Conservation (phyloP, 768 basidiomycete genomes). For the Mycena latifolia region DNA sequence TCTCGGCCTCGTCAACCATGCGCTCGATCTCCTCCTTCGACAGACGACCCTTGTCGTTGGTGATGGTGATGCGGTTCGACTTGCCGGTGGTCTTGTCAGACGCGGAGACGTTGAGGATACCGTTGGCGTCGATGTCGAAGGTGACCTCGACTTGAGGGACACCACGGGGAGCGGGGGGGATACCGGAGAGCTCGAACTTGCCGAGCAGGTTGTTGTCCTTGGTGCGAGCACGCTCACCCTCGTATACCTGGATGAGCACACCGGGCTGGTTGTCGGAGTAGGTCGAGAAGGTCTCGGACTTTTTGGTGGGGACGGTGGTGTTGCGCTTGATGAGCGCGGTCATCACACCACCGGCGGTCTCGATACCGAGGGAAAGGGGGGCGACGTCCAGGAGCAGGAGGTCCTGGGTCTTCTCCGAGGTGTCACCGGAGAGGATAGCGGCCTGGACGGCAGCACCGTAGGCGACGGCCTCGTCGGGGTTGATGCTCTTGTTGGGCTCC, state of each 20-base stretch:
- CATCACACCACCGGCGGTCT: constrained; percentile 99
- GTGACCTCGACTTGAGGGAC: constrained; percentile 98
- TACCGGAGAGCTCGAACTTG: constrained; percentile 97
- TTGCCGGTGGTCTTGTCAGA: constrained; percentile 98
- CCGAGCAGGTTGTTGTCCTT: constrained; percentile 99
- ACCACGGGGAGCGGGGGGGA: constrained; percentile 97
- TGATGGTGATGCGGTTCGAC: constrained; percentile 93
- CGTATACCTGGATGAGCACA: constrained; percentile 97
- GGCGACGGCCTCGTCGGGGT: constrained; percentile 99
- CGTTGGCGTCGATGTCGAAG: constrained; percentile 98
- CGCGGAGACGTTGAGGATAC: constrained; percentile 96
- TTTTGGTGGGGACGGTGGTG: constrained; percentile 98
- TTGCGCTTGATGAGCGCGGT: constrained; percentile 98
- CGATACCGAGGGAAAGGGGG: constrained; percentile 93
- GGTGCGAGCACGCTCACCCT: constrained; percentile 98
- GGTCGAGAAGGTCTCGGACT: constrained; percentile 98
- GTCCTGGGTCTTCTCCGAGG: constrained; percentile 98
- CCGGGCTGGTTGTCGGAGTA: constrained; percentile 99
- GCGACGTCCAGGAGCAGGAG: constrained; percentile 95
- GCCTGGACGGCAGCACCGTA: constrained; percentile 99
- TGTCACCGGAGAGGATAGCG: constrained; percentile 97
- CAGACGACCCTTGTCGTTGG: constrained; percentile 96
- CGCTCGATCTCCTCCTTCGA: constrained; percentile 99
- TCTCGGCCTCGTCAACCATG: constrained; percentile 96
- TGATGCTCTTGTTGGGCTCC: constrained; percentile 99